Percentiles rank a stretch among this genome's conserved stretches.
Evolutionary conservation across 73 alveolate species (phyloP).

Genomic region (Breviolum minutum): DNA sequence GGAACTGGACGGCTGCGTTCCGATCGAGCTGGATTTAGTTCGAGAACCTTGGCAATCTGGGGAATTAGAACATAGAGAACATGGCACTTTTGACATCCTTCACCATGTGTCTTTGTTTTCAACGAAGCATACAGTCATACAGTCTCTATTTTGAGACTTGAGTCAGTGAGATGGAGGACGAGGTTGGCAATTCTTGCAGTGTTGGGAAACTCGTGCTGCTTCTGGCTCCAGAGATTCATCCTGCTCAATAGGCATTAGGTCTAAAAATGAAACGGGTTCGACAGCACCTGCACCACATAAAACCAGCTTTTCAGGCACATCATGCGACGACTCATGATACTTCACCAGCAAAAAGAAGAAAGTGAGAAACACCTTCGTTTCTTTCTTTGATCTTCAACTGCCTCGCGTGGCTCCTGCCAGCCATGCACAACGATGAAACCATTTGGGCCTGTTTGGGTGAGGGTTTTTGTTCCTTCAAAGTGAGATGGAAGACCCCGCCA

Average conservation of each 20-base stretch:
- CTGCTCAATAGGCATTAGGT: too few species aligned
- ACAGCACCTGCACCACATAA: too few species aligned
- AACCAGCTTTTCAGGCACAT: too few species aligned
- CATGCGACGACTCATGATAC: too few species aligned
- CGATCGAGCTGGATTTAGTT: neutral
- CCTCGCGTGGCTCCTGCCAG: neutral
- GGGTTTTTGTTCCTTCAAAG: constrained; percentile 55
- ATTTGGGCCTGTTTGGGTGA: constrained; percentile 60
- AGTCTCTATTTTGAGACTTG: too few species aligned
- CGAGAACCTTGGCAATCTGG: neutral
- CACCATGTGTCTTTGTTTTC: neutral
- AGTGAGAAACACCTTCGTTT: neutral
- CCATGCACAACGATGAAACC: constrained; percentile 65
- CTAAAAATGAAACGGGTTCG: too few species aligned
- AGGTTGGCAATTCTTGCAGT: too few species aligned
- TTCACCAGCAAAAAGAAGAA: too few species aligned
- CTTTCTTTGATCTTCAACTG: neutral
- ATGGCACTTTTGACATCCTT: neutral
- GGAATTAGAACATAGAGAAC: neutral
- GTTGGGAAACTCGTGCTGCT: too few species aligned
- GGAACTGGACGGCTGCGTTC: constrained; percentile 8
- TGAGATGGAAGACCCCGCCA: constrained; percentile 55
- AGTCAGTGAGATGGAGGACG: too few species aligned
- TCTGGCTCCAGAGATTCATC: too few species aligned
- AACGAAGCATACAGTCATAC: neutral